Evolutionary conservation across 257 asterid species (phyloP).

Genomic region (Henckelia pumila): DNA sequence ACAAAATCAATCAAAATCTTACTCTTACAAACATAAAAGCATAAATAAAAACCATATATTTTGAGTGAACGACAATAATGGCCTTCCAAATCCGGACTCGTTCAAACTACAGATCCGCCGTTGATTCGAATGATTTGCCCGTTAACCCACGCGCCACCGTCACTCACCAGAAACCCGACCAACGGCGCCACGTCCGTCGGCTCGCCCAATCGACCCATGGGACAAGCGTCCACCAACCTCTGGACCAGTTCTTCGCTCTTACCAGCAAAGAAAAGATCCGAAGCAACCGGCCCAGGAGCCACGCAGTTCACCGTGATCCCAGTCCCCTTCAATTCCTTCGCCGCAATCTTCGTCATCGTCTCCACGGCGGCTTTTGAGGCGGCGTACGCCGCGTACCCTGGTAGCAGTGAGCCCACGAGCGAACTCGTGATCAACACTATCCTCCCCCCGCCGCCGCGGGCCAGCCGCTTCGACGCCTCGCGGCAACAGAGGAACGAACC

Average conservation of each 20-base stretch:
- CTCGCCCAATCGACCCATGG: constrained; percentile 60
- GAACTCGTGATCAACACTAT: constrained; percentile 54
- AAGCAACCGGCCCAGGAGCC: constrained; percentile 74
- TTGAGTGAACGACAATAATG: no score
- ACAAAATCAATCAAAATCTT: no score
- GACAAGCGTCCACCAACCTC: constrained; percentile 41
- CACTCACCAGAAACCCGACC: constrained; percentile 56
- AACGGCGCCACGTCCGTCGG: constrained; percentile 54
- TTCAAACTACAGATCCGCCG: constrained; percentile 32
- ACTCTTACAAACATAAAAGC: no score
- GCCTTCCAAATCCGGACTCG: no score
- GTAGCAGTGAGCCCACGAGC: constrained; percentile 40
- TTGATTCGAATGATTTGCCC: constrained; percentile 53
- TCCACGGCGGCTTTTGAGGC: constrained; percentile 84
- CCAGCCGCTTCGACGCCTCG: constrained; percentile 58
- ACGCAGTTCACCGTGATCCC: constrained; percentile 69
- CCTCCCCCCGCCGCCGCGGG: constrained; percentile 69
- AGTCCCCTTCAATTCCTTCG: constrained; percentile 73
- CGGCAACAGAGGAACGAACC: constrained; percentile 64
- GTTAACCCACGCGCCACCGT: constrained; percentile 65
- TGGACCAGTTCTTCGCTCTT: constrained; percentile 51
- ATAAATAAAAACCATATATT: no score
- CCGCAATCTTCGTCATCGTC: constrained; percentile 62
- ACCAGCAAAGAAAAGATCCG: constrained; percentile 61
- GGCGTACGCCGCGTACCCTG: constrained; percentile 55